Evolutionary conservation across 305 asterid genomes (phyloP).

Genomic region (Solanum chacoense): DNA sequence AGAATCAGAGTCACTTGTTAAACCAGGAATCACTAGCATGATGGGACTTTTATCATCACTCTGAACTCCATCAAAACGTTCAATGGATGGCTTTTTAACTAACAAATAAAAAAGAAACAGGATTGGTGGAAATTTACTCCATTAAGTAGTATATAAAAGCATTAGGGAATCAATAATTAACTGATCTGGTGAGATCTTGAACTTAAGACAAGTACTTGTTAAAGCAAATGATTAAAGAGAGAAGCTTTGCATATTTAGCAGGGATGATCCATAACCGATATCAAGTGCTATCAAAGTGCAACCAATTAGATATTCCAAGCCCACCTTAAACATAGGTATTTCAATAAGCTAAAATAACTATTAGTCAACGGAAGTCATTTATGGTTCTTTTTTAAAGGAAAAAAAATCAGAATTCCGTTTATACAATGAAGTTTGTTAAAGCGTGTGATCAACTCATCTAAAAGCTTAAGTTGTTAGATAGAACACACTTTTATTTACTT

Average conservation of each 20-base stretch:
- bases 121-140: neutral
- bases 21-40: slow-evolving; percentile 74
- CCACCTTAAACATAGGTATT: neutral
- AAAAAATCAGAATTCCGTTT: neutral
- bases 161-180: neutral
- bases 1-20: slow-evolving; percentile 79
- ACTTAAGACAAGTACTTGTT: neutral
- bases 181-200: neutral
- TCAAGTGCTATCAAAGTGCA: neutral
- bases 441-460: neutral
- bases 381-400: neutral
- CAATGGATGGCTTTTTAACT: slow-evolving; percentile 28
- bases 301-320: neutral
- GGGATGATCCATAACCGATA: neutral
- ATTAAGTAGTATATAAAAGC: neutral
- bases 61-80: slow-evolving; percentile 24
- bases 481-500: neutral
- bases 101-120: slow-evolving; percentile 10
- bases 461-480: neutral
- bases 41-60: slow-evolving; percentile 47
- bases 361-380: neutral
- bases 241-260: neutral
- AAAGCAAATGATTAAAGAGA: neutral
- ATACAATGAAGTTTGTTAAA: neutral
- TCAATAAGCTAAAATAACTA: neutral